Percentiles rank a stretch among this genome's conserved stretches.
These are phyloP conservation scores for Dillenia suffruticosa DNA, from an alignment of 164 flowering plant genomes.

Conservation along the genomic window DNA sequence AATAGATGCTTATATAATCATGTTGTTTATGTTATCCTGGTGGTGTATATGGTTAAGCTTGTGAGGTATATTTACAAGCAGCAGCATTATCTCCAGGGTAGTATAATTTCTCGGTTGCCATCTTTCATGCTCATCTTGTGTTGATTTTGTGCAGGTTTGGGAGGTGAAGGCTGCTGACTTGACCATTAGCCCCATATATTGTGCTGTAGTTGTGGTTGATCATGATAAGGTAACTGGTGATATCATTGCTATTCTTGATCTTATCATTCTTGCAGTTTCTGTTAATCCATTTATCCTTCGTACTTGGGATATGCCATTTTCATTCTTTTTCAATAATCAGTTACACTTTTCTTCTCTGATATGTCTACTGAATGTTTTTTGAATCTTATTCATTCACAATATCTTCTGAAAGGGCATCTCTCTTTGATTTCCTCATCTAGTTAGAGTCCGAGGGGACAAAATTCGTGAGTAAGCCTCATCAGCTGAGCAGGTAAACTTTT, in stretches of 20 bases:
- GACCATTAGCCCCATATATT: slow-evolving; percentile 90
- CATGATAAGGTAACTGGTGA: slow-evolving; percentile 54
- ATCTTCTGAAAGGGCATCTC: slow-evolving; percentile 73
- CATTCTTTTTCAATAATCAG: neutral
- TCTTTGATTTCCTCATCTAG: slow-evolving; percentile 82
- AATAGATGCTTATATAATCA: too few relatives aligned
- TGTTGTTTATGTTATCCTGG: too few relatives aligned
- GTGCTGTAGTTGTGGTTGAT: slow-evolving; percentile 76
- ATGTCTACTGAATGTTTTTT: too few relatives aligned
- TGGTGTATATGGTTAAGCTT: too few relatives aligned
- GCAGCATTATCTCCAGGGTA: neutral
- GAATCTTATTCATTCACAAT: too few relatives aligned
- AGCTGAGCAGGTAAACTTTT: slow-evolving; percentile 56
- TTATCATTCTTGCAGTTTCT: neutral
- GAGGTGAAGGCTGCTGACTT: slow-evolving; percentile 98
- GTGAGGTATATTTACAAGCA: neutral
- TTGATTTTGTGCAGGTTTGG: slow-evolving; percentile 65
- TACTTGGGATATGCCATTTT: neutral
- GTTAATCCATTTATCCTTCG: too few relatives aligned
- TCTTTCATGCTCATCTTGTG: neutral
- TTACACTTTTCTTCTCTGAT: too few relatives aligned
- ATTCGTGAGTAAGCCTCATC: slow-evolving; percentile 86
- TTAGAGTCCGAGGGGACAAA: slow-evolving; percentile 84
- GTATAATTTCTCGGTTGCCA: too few relatives aligned
- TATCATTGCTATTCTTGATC: neutral